phyloP scores from a whole-genome alignment of 2,329 filamentous ascomycete species.

The Alternaria triticina region DNA sequence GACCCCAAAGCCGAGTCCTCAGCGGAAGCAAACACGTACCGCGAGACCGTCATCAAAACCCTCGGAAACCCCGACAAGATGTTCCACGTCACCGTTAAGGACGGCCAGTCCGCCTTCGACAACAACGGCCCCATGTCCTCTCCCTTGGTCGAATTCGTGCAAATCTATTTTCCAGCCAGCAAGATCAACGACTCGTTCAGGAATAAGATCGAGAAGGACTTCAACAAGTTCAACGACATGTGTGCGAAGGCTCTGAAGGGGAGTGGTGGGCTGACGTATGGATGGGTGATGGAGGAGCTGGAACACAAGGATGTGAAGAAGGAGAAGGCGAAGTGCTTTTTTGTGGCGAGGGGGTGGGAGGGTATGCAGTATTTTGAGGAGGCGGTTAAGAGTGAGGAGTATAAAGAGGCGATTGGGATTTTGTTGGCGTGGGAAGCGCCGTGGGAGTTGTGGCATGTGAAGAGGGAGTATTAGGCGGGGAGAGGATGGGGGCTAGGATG shows the following conservation, averaged over 20 bases:
- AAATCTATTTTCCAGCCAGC: background rate
- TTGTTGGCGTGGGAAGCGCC: slow-evolving; percentile 2
- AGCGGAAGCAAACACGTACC: background rate
- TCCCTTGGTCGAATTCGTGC: slow-evolving; percentile 7
- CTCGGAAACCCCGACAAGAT: slow-evolving; percentile 1
- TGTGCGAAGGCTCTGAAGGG: background rate
- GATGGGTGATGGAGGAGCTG: slow-evolving; percentile 8
- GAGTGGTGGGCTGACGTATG: background rate
- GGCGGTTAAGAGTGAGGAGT: background rate
- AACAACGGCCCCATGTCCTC: background rate
- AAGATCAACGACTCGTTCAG: background rate
- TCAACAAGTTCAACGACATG: background rate
- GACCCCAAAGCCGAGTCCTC: background rate
- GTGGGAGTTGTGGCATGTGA: slow-evolving; percentile 5
- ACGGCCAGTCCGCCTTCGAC: background rate
- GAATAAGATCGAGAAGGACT: background rate
- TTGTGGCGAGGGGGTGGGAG: slow-evolving; percentile 10
- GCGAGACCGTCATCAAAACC: background rate
- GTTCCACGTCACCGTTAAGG: background rate
- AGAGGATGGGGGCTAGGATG: background rate
- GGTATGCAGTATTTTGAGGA: slow-evolving; percentile 9
- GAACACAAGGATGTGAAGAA: slow-evolving; percentile 2
- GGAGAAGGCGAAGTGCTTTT: background rate
- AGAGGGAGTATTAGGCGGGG: background rate
- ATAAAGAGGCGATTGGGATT: background rate